These are phyloP conservation scores for Aspergillus melleus DNA, from an alignment of 2,329 filamentous ascomycete species.

Conservation along the genomic window DNA sequence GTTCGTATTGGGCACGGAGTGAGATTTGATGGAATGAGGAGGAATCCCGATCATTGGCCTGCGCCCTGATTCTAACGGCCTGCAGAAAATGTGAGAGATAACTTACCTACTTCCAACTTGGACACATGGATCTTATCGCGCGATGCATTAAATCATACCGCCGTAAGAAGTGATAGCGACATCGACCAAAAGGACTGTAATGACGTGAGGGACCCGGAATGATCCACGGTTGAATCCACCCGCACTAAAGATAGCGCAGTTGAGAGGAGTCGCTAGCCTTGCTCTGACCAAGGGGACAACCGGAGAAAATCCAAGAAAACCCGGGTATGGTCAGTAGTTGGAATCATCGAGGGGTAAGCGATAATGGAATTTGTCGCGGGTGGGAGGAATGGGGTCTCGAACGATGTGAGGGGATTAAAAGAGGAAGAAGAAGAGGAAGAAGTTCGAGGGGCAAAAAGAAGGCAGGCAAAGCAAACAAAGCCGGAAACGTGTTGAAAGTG, in stretches of 20 bases:
- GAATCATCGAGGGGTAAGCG: background rate
- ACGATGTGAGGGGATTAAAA: background rate
- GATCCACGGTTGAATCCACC: slow-evolving; percentile 13
- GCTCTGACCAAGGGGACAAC: background rate
- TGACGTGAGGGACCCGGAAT: slow-evolving; percentile 1
- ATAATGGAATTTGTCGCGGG: background rate
- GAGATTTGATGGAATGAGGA: slow-evolving; percentile 5
- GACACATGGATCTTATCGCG: background rate
- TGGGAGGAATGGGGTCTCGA: background rate
- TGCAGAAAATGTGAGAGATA: background rate
- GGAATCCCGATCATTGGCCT: slow-evolving; percentile 8
- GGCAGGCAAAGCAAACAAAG: background rate
- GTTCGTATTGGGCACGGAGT: slow-evolving; percentile 1
- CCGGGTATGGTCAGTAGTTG: background rate
- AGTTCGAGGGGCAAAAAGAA: background rate
- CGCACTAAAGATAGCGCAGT: slow-evolving; percentile 11
- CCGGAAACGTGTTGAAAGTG: background rate
- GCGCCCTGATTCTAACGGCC: background rate
- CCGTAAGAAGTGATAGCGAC: slow-evolving; percentile 8
- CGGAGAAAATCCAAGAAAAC: background rate
- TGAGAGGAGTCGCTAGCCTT: background rate
- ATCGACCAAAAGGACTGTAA: slow-evolving; percentile 4
- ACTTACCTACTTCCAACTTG: slow-evolving; percentile 4
- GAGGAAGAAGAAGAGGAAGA: background rate
- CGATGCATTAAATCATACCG: background rate